Evolutionary conservation across 352 stramenopile genomes (phyloP).

Genomic region (Pythium angustatum): DNA sequence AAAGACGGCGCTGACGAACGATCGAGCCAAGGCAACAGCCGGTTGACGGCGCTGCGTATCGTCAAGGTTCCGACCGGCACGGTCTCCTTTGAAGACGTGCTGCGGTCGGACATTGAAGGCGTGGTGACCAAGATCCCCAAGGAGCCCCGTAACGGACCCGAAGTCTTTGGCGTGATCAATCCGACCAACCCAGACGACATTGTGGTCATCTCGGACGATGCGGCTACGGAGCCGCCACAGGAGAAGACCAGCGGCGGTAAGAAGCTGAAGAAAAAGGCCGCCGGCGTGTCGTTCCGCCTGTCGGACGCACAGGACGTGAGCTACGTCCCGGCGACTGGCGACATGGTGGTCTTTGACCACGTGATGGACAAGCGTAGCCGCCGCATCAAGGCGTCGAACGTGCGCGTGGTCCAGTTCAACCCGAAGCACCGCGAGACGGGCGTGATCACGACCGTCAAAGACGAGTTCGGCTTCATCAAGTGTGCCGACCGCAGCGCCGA

Average conservation of each 20-base stretch:
- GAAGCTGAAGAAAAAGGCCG: constrained; percentile 49
- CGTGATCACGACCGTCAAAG: constrained; percentile 67
- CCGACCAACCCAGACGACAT: constrained; percentile 21
- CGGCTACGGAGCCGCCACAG: constrained; percentile 22
- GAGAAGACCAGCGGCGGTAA: constrained; percentile 15
- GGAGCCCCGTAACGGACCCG: constrained; percentile 58
- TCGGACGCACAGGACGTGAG: constrained; percentile 64
- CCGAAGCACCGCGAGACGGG: constrained; percentile 67
- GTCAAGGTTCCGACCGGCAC: constrained; percentile 57
- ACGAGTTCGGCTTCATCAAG: constrained; percentile 86
- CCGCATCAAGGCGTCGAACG: constrained; percentile 58
- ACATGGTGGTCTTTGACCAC: constrained; percentile 68
- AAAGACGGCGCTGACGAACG: constrained; percentile 46
- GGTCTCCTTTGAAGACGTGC: constrained; percentile 65
- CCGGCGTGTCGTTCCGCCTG: constrained; percentile 48
- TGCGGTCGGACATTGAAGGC: constrained; percentile 58
- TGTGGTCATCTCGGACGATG: background rate
- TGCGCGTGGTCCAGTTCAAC: constrained; percentile 63
- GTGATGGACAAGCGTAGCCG: constrained; percentile 69
- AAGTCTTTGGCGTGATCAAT: constrained; percentile 62
- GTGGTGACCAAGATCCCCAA: constrained; percentile 64
- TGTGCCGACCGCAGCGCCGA: constrained; percentile 64
- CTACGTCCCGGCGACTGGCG: constrained; percentile 59
- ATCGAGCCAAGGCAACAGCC: constrained; percentile 18
- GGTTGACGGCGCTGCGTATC: constrained; percentile 66